Conservation (phyloP, 345 rosid species). For the Dipteronia sinensis region DNA sequence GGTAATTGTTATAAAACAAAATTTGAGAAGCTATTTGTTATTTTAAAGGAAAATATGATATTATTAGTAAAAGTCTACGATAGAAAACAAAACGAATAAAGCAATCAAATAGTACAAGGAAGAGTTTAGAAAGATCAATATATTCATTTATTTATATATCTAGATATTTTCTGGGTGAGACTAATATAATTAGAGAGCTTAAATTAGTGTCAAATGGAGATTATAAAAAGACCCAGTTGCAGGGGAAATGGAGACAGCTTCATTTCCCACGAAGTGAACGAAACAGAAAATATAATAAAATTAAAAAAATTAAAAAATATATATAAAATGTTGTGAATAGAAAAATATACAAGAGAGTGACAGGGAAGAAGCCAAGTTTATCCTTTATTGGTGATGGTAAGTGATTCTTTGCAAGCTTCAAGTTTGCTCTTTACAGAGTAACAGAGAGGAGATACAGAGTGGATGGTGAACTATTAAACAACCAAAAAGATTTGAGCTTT, state of each 20-base stretch:
- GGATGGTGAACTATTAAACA: slow-evolving; percentile 10
- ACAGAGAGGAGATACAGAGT: slow-evolving; percentile 32
- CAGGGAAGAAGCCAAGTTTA: slow-evolving; percentile 18
- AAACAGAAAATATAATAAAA: slow-evolving; percentile 10
- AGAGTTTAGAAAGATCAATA: neutral
- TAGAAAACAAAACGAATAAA: slow-evolving; percentile 7
- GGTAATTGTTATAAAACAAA: neutral
- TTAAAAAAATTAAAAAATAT: neutral
- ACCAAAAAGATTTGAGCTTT: slow-evolving; percentile 19
- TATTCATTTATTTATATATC: neutral
- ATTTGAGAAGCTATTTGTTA: neutral
- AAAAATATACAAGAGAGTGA: slow-evolving; percentile 2
- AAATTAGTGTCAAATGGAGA: slow-evolving; percentile 17
- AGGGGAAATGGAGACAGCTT: slow-evolving; percentile 41
- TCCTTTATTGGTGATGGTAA: neutral
- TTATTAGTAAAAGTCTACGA: neutral
- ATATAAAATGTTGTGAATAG: neutral
- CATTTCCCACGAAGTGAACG: slow-evolving; percentile 21
- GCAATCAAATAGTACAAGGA: slow-evolving; percentile 4
- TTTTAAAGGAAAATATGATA: neutral
- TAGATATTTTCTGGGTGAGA: neutral
- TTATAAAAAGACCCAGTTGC: slow-evolving; percentile 34
- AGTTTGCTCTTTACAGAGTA: slow-evolving; percentile 31
- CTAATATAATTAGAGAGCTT: neutral
- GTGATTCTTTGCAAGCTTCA: slow-evolving; percentile 3